These are phyloP conservation scores for Golubevia sp. DNA, from an alignment of 1,284 basidiomycete genomes.

Conservation along the genomic window DNA sequence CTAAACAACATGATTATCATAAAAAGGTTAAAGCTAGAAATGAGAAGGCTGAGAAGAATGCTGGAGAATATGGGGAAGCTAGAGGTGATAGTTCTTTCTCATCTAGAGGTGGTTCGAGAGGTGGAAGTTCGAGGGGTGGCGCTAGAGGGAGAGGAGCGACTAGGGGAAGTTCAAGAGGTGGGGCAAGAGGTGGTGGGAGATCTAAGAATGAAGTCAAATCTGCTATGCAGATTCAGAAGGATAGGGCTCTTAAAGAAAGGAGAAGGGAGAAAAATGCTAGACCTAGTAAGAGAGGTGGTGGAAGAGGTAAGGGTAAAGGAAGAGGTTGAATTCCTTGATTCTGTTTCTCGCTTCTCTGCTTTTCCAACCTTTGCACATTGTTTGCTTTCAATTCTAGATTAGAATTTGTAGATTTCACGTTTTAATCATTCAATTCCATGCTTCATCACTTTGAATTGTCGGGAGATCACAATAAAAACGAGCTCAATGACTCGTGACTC, in stretches of 20 bases:
- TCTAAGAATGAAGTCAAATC: slow-evolving; percentile 42
- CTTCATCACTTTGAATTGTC: too few species aligned
- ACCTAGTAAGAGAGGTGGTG: slow-evolving; percentile 18
- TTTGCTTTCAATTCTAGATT: too few species aligned
- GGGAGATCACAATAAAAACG: too few species aligned
- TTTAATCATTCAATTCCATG: too few species aligned
- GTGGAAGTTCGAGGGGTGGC: too few species aligned
- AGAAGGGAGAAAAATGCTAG: slow-evolving; percentile 51
- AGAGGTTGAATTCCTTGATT: too few species aligned
- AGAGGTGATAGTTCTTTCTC: not conserved
- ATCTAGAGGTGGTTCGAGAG: not conserved
- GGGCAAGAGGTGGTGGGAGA: not conserved
- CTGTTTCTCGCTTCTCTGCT: too few species aligned
- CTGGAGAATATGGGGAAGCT: slow-evolving; percentile 6
- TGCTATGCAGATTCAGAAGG: slow-evolving; percentile 44
- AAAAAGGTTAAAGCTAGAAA: slow-evolving; percentile 32
- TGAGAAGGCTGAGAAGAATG: slow-evolving; percentile 13
- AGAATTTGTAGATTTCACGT: too few species aligned
- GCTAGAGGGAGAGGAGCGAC: too few species aligned
- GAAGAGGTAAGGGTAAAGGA: too few species aligned
- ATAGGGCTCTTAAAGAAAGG: slow-evolving; percentile 32
- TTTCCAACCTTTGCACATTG: too few species aligned
- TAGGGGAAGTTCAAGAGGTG: not conserved
- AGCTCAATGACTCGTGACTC: too few species aligned
- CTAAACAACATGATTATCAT: slow-evolving; percentile 16